Evolutionary conservation across 805 yeast species (phyloP), one percentile per base, ranked within the genome.

Genomic region (Wickerhamomyces chambardii): DNA sequence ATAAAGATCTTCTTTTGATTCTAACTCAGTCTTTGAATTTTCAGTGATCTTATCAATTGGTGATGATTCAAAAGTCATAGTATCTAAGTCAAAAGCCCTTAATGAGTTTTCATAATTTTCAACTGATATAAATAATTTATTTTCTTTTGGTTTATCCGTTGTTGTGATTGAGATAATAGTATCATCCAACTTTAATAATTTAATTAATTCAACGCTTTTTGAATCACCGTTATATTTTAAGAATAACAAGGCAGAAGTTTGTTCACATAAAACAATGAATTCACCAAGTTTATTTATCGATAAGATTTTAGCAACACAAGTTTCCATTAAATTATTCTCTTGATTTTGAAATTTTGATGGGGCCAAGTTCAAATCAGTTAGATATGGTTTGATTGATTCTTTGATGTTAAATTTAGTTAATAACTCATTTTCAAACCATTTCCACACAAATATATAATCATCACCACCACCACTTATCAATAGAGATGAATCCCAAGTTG

Each of bases 401-500:
- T 68, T 59, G 17, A 81, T 58, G 17, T 74, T 67, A 31, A 79
- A 63, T 35, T 66, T 65, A 21, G 65, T 62, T 4, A 82, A 39
- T 38, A 71, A 60, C 36, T 60, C 55, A 26, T 73, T 74, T 15
- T 64, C n/a, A 35, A 54, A 55, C 95, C 97, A 87, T 41, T 84
- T 68, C 97, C 97, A 90, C 15, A 76, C 53, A 40, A 72, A 65
- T 11, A 92, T 50, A 44, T 57, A 75, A 35, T 73, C 75, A 53
- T 92, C 98, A 44, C 98, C 99, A 26, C 99, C 98, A 4, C 81
- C 97, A 51, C 92, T 80, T 17, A 89, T 56, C 35, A 92, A 63
- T 15, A 73, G 49, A 17, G 62, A 51, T 4, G 61, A 51, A 27
- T 73, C 56, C 66, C 77, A 75, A 4, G 53, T 41, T 17, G 86